phyloP scores from a whole-genome alignment of 495 filamentous ascomycete genomes.

The Penicillium goetzii region DNA sequence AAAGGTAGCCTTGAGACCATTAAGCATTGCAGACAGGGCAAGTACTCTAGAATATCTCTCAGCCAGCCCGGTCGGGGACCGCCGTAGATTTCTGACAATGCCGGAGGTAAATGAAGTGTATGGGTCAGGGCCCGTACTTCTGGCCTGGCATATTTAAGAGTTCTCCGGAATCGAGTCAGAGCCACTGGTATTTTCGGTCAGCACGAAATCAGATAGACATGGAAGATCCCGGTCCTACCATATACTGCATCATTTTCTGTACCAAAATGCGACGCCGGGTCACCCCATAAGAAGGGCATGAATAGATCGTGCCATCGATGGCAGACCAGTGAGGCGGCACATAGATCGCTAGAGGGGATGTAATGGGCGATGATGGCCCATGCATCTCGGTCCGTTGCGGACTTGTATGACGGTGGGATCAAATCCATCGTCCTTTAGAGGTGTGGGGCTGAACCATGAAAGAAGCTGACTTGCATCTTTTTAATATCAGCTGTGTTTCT shows the following conservation, averaged over 20 bases:
- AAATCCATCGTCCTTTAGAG: conserved; percentile 49
- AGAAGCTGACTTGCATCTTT: neutral
- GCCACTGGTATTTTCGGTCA: conserved; percentile 49
- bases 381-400: conserved; percentile 59
- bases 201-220: neutral
- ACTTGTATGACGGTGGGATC: conserved; percentile 63
- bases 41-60: conserved; percentile 60
- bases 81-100: conserved; percentile 67
- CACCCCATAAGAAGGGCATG: conserved; percentile 66
- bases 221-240: conserved; percentile 36
- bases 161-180: conserved; percentile 64
- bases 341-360: conserved; percentile 61
- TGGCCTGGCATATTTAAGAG: conserved; percentile 56
- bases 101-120: conserved; percentile 69
- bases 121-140: conserved; percentile 61
- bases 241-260: conserved; percentile 66
- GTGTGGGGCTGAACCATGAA: neutral
- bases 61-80: conserved; percentile 65
- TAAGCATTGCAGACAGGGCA: conserved; percentile 64
- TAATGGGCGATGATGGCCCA: conserved; percentile 67
- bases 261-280: conserved; percentile 66
- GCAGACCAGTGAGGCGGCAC: conserved; percentile 61
- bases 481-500: neutral
- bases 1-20: conserved; percentile 65
- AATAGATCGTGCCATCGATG: conserved; percentile 63